phyloP scores from a whole-genome alignment of 257 asterid species.

The Nyctanthes arbortristis region DNA sequence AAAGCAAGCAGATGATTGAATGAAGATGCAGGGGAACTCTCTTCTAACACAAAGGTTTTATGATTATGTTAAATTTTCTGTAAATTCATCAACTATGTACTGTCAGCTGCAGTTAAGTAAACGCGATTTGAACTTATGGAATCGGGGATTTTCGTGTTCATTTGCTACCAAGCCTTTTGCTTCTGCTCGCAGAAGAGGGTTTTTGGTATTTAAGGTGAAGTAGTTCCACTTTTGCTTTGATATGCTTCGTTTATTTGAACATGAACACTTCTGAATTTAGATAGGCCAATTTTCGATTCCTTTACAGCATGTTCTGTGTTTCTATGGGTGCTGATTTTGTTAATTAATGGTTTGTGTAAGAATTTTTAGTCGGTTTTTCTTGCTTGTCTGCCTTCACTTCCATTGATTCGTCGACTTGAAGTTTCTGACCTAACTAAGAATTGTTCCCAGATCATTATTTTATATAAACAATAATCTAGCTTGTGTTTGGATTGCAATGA shows the following conservation, averaged over 20 bases:
- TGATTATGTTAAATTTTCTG: not conserved
- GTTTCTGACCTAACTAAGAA: not conserved
- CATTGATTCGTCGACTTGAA: not conserved
- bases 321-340: not conserved
- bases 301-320: not conserved
- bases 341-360: not conserved
- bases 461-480: too few relatives aligned
- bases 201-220: conserved; percentile 22
- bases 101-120: not conserved
- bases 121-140: conserved; percentile 7
- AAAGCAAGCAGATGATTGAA: not conserved
- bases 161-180: conserved; percentile 1
- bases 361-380: not conserved
- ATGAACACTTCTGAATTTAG: not conserved
- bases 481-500: not conserved
- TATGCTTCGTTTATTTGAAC: not conserved
- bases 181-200: not conserved
- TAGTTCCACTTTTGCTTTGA: not conserved
- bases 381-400: not conserved
- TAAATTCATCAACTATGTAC: not conserved
- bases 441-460: too few relatives aligned
- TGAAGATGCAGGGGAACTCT: conserved; percentile 34
- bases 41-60: conserved; percentile 18
- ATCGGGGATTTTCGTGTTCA: not conserved
- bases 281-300: not conserved